Evolutionary conservation across 331 rosid genomes (phyloP), one percentile per base, ranked within the genome.

Genomic region (Pyrus hybrid): DNA sequence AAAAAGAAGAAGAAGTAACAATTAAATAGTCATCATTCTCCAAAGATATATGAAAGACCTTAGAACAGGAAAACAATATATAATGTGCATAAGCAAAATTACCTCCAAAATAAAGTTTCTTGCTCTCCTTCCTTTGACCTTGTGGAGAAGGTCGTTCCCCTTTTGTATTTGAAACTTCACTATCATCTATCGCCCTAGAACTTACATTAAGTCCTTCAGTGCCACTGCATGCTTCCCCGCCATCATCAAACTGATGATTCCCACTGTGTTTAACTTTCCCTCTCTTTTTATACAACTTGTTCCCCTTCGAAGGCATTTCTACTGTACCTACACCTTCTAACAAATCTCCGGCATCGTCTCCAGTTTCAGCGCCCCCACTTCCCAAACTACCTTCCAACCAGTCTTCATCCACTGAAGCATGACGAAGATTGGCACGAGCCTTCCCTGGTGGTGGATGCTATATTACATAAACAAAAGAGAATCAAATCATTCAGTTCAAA

Each of bases 211-310:
- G 75, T 63, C 90, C 97, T 86, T 83, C 96, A 69, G 93, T 88
- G 67, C 92, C 91, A 22, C 90, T 87, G 79, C 93, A 90, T 71
- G 91, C 91, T 81, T 88, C 90, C 67, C 92, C 91, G 64, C 90
- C 88, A 88, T 88, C 91, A 79, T 90, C 91, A 84, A 77, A 80
- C 41, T 73, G 81, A 73, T 83, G 77, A 72, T 80, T 81, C 79
- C 80, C 76, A 75, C 63, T 73, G 41, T 76, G 86, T 80, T 79
- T 74, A 76, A 81, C 80, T 73, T 81, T 87, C 74, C 79, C 87
- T 81, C 81, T 87, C 82, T 83, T 89, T 77, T 82, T 71, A 72
- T 83, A 78, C 23, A 26, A 56, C 70, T 83, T 89, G 82, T 85
- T 85, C 72, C 80, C 84, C 87, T 73, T 87, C 30, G 13, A 63